Evolutionary conservation across 257 asterid species (phyloP).

Genomic region (Osmanthus fragrans): DNA sequence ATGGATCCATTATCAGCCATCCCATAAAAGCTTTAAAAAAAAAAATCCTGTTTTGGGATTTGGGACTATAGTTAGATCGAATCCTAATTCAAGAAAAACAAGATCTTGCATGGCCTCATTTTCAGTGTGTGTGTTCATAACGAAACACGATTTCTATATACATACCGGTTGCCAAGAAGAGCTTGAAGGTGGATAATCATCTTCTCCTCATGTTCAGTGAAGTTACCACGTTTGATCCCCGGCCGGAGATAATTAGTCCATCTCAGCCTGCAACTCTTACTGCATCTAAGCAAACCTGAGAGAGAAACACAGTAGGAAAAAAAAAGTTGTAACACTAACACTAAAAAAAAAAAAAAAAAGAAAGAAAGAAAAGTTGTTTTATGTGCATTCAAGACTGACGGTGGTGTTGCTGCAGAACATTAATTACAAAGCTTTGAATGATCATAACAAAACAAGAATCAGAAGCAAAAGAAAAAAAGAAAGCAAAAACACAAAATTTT

Average conservation of each 20-base stretch:
- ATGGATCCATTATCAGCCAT: background rate
- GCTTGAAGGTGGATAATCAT: constrained; percentile 79
- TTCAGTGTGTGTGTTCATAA: background rate
- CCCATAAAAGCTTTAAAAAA: background rate
- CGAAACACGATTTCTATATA: background rate
- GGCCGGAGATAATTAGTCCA: constrained; percentile 88
- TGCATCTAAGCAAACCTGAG: constrained; percentile 67
- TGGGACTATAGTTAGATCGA: constrained; percentile 26
- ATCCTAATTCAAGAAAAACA: constrained; percentile 19
- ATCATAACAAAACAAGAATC: constrained; percentile 31
- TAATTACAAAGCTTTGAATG: constrained; percentile 50
- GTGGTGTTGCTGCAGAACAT: constrained; percentile 33
- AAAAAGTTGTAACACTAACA: background rate
- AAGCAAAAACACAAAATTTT: background rate
- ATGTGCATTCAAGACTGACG: constrained; percentile 32
- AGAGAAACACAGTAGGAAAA: background rate
- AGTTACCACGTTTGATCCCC: constrained; percentile 68
- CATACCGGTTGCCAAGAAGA: constrained; percentile 69
- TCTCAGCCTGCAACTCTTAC: constrained; percentile 75
- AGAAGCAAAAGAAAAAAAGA: constrained; percentile 2
- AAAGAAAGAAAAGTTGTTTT: background rate
- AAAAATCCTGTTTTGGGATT: background rate
- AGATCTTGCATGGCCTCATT: constrained; percentile 21
- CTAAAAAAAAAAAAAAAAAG: background rate
- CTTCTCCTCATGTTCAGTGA: constrained; percentile 64